A percentile compares a stretch with the other conserved stretches of the same genome.
Conservation (phyloP, 2,329 filamentous ascomycete genomes). For the Clonostachys byssicola region DNA sequence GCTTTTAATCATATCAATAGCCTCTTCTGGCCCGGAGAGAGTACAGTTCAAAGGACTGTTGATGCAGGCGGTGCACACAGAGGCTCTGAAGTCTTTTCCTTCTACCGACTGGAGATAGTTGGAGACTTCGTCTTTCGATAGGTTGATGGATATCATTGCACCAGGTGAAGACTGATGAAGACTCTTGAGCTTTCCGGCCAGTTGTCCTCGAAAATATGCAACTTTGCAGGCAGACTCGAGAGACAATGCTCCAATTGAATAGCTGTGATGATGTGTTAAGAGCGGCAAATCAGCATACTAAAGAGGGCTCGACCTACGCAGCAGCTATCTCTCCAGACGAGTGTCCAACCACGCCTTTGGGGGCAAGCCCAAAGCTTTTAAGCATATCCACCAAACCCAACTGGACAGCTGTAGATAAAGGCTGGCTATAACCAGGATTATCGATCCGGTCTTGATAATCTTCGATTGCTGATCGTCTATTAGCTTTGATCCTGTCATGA, state of each 20-base stretch:
- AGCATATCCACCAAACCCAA: conserved; percentile 27
- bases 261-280: not conserved
- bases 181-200: conserved; percentile 4
- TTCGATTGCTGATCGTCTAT: not conserved
- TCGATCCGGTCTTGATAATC: conserved; percentile 10
- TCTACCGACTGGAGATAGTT: not conserved
- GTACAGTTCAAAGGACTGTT: conserved; percentile 7
- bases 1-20: conserved; percentile 1
- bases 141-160: conserved; percentile 24
- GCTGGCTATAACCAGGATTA: conserved; percentile 24
- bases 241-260: conserved; percentile 12
- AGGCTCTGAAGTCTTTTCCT: not conserved
- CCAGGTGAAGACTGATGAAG: conserved; percentile 2
- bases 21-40: conserved; percentile 3
- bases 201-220: conserved; percentile 12
- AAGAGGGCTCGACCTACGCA: conserved; percentile 17
- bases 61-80: conserved; percentile 7
- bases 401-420: conserved; percentile 7
- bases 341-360: conserved; percentile 28
- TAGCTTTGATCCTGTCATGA: no score
- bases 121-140: conserved; percentile 4
- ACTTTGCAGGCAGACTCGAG: conserved; percentile 9
- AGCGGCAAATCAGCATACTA: no score
- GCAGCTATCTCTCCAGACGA: conserved; percentile 33
- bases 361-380: conserved; percentile 15